Conservation (phyloP, 169 alveolate genomes). For the Eimeria acervulina region DNA sequence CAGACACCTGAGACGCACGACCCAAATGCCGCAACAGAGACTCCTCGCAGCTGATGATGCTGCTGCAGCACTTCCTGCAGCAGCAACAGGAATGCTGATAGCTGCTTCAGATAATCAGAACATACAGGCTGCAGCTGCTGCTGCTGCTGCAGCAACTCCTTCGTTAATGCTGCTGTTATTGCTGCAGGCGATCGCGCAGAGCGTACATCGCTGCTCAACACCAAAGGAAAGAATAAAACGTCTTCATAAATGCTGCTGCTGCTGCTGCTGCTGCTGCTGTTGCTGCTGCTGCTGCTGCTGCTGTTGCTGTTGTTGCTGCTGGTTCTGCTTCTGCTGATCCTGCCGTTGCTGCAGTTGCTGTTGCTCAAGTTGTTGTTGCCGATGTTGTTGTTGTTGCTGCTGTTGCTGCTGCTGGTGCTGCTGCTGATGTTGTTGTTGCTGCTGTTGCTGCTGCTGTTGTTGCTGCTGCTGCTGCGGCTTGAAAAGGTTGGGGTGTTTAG, state of each 20-base stretch:
- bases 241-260: not conserved
- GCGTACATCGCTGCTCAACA: not conserved
- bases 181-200: not conserved
- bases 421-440: not conserved
- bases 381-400: not conserved
- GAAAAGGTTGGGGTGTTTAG: not conserved
- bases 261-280: conserved; percentile 1
- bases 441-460: conserved; percentile 9
- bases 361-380: not conserved
- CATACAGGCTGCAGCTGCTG: conserved; percentile 4
- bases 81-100: conserved; percentile 22
- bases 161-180: conserved; percentile 11
- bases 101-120: not conserved
- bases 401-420: not conserved
- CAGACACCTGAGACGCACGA: conserved; percentile 85
- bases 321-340: not conserved
- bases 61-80: conserved; percentile 56
- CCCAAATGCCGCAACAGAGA: conserved; percentile 82
- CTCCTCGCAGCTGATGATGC: conserved; percentile 34
- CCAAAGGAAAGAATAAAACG: not conserved
- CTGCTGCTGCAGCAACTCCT: conserved; percentile 63
- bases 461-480: not conserved
- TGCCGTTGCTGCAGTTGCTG: not conserved
- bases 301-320: not conserved
- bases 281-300: conserved; percentile 18